Conservation (phyloP, 345 rosid species). For the thale cress (Arabidopsis thaliana) region TAIR10.1 NC_003076.8:2910501-2911000, state of each 20-base stretch:
- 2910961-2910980: neutral
- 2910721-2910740: neutral
- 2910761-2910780: neutral
- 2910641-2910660: slow-evolving; percentile 4
- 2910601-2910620: neutral
- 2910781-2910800: slow-evolving; percentile 16
- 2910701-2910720: neutral
- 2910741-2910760: neutral
- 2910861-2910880: no score
- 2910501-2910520: neutral
- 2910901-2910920: no score
- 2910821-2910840: no score
- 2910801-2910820: neutral
- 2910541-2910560: slow-evolving; percentile 13
- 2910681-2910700: neutral
- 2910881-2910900: no score
- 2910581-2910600: neutral
- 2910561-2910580: neutral
- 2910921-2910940: no score
- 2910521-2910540: neutral
- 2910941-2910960: no score
- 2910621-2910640: neutral
- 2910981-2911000: neutral
- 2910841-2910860: no score
- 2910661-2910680: neutral